Base-by-base conservation (phyloP, 257 asterid species). In the Solanum lignicaule region DNA sequence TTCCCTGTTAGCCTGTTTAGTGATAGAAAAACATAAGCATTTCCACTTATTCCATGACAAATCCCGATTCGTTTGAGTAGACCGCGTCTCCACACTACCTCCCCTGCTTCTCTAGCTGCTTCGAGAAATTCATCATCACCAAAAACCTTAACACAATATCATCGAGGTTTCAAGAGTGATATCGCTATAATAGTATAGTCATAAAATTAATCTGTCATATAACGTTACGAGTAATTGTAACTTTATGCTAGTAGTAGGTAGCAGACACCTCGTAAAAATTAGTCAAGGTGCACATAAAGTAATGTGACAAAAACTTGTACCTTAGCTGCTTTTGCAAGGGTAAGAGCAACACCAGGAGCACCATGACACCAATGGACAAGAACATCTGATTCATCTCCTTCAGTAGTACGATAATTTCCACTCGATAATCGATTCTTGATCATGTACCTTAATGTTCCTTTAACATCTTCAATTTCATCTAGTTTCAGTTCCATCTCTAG, bases 301-400 rank as follows among this genome's bases (percentile, higher is more conserved):
- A 14, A 33, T 73, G 15, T 33, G 27, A 7, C n/a, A 13, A 1
- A 1, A 46, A 48, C 39, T 9, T 52, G 71, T 27, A 94, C 98
- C 96, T 92, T 85, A 81, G 95, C 95, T 81, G 98, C 98, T 91
- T 95, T 95, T 60, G 86, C 94, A 31, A 95, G 95, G 74, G 98
- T 93, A 66, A 96, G 94, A 25, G 96, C 96, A 87, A 94, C 88
- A 25, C 98, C 98, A 55, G 98, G 93, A 83, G 98, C 96, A 60
- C 98, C 98, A 88, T 94, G 98, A 90, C 98, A 96, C 98, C 98
- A 96, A 87, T 96, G 98, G 38, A 96, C 97, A 29, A 93, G 95
- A 85, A 91, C 89, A 87, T 95, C 98, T 1, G 88, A 86, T 87
- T 93, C 94, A 86, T 92, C 93, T 83, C 94, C 97, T 90, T 95